Base-by-base conservation (phyloP, 192 early-diverging fungal genomes). In the Chytriomyces hyalinus region DNA sequence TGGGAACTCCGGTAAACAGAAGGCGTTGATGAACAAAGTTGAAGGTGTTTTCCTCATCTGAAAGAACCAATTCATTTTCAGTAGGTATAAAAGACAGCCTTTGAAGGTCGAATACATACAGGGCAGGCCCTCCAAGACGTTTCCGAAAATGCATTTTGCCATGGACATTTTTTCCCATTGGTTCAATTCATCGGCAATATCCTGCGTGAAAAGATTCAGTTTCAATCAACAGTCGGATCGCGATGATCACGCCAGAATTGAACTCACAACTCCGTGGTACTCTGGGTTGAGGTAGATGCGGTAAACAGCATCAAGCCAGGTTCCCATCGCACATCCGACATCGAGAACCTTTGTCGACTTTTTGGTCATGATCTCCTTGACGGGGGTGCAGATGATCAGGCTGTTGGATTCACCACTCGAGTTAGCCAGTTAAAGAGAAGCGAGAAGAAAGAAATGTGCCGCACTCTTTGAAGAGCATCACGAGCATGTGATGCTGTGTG, bases 21-120 rank as follows among this genome's bases (percentile, higher is more conserved):
- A 82, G 79, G 7, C 87, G 82, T 53, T 84, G 78, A 62, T 85
- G 82, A 9, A 85, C 82, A 70, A 78, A 88, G 45, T 88, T 86
- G 61, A 88, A 88, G 15, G 82, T 80, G 73, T 85, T 82, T 64
- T 88, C 86, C 5, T 64, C 62, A 51, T 62, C 73, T 75, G 22
- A 0, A 68, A 13, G 36, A 13, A 17, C 44, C 13, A 68, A 4
- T 17, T 36, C n/a, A 48, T 36, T 47, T n/a, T 43, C 43, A 49
- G 47, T 4, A 36, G 36, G 36, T 36, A 1, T 4, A 3, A 2
- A 0, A 65, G 9, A 13, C 26, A 66, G 46, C 3, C 20, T 36
- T 36, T 36, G 36, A 36, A 36, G 0, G 4, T 36, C 36, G 36
- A 36, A 36, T 36, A 36, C 36, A 36, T 36, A 75, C 73, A 75